Evolutionary conservation across 108 stramenopile species (phyloP).

Genomic region (Nitzschia inconspicua): DNA sequence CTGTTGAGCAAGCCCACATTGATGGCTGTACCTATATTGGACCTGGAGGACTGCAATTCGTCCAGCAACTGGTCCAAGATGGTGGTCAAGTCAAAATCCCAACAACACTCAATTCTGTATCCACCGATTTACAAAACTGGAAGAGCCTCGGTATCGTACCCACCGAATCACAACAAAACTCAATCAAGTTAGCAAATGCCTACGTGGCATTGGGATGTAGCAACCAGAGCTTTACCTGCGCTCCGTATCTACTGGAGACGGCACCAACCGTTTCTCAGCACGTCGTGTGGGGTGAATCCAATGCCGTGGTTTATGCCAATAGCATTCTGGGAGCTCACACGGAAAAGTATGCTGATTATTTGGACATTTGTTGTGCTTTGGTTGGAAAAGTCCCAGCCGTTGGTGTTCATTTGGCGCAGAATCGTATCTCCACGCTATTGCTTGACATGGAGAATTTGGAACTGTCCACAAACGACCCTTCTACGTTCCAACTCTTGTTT

Average conservation of each 20-base stretch:
- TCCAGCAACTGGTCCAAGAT: conserved; percentile 48
- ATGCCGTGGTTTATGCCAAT: conserved; percentile 85
- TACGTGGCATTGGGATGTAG: conserved; percentile 71
- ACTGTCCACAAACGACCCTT: conserved; percentile 5
- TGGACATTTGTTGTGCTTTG: conserved; percentile 80
- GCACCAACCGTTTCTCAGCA: conserved; percentile 36
- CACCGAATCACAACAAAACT: conserved; percentile 29
- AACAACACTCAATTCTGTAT: conserved; percentile 78
- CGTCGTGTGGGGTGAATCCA: conserved; percentile 78
- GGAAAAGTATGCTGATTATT: conserved; percentile 85
- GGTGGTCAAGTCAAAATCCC: conserved; percentile 65
- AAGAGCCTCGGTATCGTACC: conserved; percentile 51
- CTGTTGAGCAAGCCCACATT: conserved; percentile 59
- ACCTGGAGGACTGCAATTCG: conserved; percentile 65
- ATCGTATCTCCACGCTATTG: conserved; percentile 48
- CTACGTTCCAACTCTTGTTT: conserved; percentile 55
- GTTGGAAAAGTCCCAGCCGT: conserved; percentile 55
- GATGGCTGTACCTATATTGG: conserved; percentile 88
- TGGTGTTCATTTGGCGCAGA: conserved; percentile 57
- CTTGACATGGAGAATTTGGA: conserved; percentile 48
- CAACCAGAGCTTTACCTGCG: conserved; percentile 70
- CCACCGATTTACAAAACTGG: conserved; percentile 70
- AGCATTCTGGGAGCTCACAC: conserved; percentile 76
- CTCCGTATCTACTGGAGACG: conserved; percentile 67
- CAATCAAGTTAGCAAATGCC: conserved; percentile 63